A percentile compares a stretch with the other conserved stretches of the same genome.
phyloP scores from a whole-genome alignment of 2,329 filamentous ascomycete species.

The Colletotrichum sp. region DNA sequence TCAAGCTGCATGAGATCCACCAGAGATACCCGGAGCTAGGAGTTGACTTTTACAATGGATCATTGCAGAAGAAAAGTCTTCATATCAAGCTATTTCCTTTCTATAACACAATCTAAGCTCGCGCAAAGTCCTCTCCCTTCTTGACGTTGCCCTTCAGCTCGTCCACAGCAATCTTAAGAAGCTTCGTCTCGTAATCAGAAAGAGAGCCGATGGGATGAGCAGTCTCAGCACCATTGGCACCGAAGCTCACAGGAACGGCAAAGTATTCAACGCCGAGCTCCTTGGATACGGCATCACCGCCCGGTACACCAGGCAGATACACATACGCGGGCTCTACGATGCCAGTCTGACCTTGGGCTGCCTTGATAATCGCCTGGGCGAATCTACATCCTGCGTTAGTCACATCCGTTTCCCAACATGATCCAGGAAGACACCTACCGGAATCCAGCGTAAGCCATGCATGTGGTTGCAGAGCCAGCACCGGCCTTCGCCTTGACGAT shows the following conservation, averaged over 20 bases:
- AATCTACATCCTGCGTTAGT: slow-evolving; percentile 5
- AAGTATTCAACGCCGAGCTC: slow-evolving; percentile 71
- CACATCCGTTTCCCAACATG: not conserved
- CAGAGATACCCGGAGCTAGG: not conserved
- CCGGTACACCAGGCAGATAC: slow-evolving; percentile 74
- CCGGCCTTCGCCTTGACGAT: slow-evolving; percentile 88
- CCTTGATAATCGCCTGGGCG: slow-evolving; percentile 75
- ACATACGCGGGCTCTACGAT: slow-evolving; percentile 63
- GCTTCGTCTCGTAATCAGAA: not conserved
- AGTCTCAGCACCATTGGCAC: not conserved
- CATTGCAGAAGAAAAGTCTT: not conserved
- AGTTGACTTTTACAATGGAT: not conserved
- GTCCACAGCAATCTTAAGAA: not conserved
- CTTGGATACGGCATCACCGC: slow-evolving; percentile 61
- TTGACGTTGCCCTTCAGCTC: not conserved
- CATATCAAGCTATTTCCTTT: not conserved
- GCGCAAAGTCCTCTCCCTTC: not conserved
- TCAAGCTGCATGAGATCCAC: not conserved
- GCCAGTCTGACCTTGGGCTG: slow-evolving; percentile 73
- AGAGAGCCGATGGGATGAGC: not conserved
- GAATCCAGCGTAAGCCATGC: slow-evolving; percentile 74
- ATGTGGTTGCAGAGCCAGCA: slow-evolving; percentile 82
- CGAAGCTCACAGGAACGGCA: slow-evolving; percentile 3
- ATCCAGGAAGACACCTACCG: slow-evolving; percentile 12
- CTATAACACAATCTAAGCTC: not conserved